Conservation (phyloP, 2,329 filamentous ascomycete species). For the Trichoderma atrobrunneum region DNA sequence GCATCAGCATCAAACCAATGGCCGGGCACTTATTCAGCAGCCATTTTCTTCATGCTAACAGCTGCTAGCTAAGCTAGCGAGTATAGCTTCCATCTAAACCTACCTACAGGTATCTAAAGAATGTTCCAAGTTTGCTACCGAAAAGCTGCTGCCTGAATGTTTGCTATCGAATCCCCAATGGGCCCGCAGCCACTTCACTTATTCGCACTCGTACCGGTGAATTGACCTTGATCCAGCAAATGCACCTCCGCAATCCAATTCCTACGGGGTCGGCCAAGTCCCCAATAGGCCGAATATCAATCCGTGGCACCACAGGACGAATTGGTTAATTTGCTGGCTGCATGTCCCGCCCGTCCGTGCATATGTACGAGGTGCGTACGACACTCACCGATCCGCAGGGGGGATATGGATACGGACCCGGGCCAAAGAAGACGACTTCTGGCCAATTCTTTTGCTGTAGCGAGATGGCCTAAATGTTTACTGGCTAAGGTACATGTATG, state of each 20-base stretch:
- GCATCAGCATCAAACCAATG: no score
- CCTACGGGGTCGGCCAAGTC: not conserved
- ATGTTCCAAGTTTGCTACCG: not conserved
- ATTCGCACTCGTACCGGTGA: not conserved
- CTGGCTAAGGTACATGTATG: not conserved
- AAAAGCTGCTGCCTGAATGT: not conserved
- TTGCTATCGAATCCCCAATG: not conserved
- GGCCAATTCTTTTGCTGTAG: not conserved
- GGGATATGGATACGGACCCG: not conserved
- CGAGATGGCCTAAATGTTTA: not conserved
- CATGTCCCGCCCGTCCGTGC: slow-evolving; percentile 12
- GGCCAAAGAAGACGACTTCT: not conserved
- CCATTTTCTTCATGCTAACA: not conserved
- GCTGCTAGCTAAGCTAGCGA: not conserved
- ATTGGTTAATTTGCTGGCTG: slow-evolving; percentile 4
- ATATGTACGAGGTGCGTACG: slow-evolving; percentile 10
- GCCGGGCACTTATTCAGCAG: not conserved
- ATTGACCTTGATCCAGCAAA: not conserved
- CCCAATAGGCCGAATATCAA: not conserved
- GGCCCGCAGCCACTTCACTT: not conserved
- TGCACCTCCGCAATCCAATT: not conserved
- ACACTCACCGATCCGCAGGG: slow-evolving; percentile 1
- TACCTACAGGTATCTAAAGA: not conserved
- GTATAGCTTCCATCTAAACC: not conserved
- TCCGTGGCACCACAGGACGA: slow-evolving; percentile 6